These are phyloP conservation scores for Aspergillus vadensis DNA, from an alignment of 2,329 filamentous ascomycete species.

Conservation along the genomic window DNA sequence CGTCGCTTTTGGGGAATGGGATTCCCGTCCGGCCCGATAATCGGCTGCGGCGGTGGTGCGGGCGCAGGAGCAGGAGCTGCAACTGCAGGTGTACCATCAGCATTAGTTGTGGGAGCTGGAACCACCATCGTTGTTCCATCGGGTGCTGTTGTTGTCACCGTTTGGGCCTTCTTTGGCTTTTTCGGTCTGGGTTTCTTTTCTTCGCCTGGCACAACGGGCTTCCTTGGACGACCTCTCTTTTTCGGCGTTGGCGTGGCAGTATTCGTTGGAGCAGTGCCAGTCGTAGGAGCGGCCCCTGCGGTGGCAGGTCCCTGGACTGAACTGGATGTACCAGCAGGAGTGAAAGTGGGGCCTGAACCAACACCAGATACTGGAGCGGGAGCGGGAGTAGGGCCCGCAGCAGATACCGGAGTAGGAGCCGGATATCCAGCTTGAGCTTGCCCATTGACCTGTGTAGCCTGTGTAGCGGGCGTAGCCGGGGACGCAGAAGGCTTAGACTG, in stretches of 20 bases:
- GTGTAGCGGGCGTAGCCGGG: conserved; percentile 8
- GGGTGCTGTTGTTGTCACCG: conserved; percentile 22
- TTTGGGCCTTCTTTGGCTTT: conserved; percentile 22
- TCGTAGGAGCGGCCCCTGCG: not conserved
- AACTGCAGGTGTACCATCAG: conserved; percentile 1
- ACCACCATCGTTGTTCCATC: conserved; percentile 7
- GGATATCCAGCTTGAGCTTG: conserved; percentile 15
- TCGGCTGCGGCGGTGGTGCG: conserved; percentile 6
- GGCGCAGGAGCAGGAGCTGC: conserved; percentile 1
- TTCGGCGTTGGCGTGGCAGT: conserved; percentile 15
- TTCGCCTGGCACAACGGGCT: conserved; percentile 22
- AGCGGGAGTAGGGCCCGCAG: not conserved
- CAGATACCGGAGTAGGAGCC: not conserved
- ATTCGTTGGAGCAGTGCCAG: not conserved
- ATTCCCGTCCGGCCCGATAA: conserved; percentile 21
- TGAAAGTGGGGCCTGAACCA: not conserved
- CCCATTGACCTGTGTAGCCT: conserved; percentile 19
- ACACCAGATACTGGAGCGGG: not conserved
- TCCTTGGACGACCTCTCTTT: conserved; percentile 37
- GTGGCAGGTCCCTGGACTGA: not conserved
- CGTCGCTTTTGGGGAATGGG: conserved; percentile 25
- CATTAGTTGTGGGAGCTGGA: conserved; percentile 17
- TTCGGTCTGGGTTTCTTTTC: conserved; percentile 21
- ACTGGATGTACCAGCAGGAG: not conserved
- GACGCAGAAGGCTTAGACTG: conserved; percentile 15